Evolutionary conservation across 2,329 filamentous ascomycete genomes (phyloP).

Genomic region (Aureobasidium sp.): DNA sequence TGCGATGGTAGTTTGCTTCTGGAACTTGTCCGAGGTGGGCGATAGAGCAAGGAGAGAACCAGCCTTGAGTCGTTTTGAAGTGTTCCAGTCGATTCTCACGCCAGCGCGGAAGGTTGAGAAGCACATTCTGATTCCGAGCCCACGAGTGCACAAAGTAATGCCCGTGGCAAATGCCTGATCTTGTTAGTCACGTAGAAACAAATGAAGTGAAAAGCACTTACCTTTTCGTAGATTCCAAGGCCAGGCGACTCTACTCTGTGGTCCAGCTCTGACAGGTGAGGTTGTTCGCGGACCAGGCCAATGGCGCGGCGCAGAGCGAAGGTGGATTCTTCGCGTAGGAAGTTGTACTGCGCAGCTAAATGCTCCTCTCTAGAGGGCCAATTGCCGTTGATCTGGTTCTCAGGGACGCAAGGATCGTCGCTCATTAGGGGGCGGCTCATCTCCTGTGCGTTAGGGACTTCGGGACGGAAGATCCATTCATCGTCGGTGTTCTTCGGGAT

Average conservation of each 20-base stretch:
- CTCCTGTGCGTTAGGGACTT: not conserved
- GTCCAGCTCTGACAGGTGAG: conserved; percentile 47
- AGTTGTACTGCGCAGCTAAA: conserved; percentile 62
- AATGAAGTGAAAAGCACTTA: conserved; percentile 27
- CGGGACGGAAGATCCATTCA: not conserved
- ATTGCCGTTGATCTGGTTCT: conserved; percentile 47
- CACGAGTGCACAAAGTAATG: conserved; percentile 53
- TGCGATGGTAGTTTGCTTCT: conserved; percentile 58
- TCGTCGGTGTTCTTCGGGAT: not conserved
- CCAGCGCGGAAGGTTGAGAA: conserved; percentile 61
- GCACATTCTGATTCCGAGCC: conserved; percentile 57
- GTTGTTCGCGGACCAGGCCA: conserved; percentile 43
- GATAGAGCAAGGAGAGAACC: conserved; percentile 50
- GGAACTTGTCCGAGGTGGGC: conserved; percentile 53
- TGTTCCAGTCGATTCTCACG: conserved; percentile 60
- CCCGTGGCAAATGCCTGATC: conserved; percentile 57
- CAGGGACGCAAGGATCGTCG: not conserved
- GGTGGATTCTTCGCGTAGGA: conserved; percentile 67
- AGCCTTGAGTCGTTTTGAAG: conserved; percentile 49
- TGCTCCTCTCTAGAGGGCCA: conserved; percentile 58
- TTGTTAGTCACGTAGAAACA: not conserved
- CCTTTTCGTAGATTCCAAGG: conserved; percentile 61
- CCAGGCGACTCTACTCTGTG: conserved; percentile 32
- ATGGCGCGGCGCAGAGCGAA: conserved; percentile 63
- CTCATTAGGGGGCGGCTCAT: not conserved